Percentiles rank a stretch among this genome's conserved stretches.
These are phyloP conservation scores for Penicillium sp. DNA, from an alignment of 2,329 filamentous ascomycete species.

Conservation along the genomic window DNA sequence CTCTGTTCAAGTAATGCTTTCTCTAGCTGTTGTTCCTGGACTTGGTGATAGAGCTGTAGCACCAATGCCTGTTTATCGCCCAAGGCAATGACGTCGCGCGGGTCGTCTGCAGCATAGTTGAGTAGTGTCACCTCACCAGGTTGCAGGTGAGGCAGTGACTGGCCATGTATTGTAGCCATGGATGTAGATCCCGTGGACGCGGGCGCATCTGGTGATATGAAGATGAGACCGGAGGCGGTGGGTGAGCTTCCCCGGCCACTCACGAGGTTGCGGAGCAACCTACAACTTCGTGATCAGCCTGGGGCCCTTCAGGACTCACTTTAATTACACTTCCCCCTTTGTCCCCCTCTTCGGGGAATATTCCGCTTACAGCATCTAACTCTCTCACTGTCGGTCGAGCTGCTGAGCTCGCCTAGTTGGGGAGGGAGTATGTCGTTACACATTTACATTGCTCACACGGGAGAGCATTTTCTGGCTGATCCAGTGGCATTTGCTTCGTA, in stretches of 20 bases:
- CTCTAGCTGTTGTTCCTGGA: constrained; percentile 69
- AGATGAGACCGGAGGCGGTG: constrained; percentile 22
- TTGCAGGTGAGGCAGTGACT: constrained; percentile 32
- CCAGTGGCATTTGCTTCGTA: constrained; percentile 71
- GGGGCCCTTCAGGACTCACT: constrained; percentile 17
- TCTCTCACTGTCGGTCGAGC: constrained; percentile 23
- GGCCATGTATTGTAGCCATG: constrained; percentile 37
- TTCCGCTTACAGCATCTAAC: constrained; percentile 16
- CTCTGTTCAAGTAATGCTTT: constrained; percentile 59
- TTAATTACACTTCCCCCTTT: constrained; percentile 1
- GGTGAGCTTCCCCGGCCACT: constrained; percentile 14
- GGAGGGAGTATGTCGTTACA: constrained; percentile 71
- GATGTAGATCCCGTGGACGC: constrained; percentile 27
- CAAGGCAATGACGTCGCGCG: constrained; percentile 52
- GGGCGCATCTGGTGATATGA: constrained; percentile 31
- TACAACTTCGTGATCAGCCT: constrained; percentile 3
- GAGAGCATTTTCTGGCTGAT: constrained; percentile 78
- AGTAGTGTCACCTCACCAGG: constrained; percentile 35
- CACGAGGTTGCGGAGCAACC: constrained; percentile 4
- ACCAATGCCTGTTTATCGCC: constrained; percentile 64
- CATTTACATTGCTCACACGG: constrained; percentile 89
- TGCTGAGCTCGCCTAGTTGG: constrained; percentile 30
- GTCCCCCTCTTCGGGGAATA: constrained; percentile 12
- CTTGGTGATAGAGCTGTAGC: constrained; percentile 65
- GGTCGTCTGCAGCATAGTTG: constrained; percentile 44